Evolutionary conservation across 345 rosid genomes (phyloP).

Genomic region (Citropsis articulata): DNA sequence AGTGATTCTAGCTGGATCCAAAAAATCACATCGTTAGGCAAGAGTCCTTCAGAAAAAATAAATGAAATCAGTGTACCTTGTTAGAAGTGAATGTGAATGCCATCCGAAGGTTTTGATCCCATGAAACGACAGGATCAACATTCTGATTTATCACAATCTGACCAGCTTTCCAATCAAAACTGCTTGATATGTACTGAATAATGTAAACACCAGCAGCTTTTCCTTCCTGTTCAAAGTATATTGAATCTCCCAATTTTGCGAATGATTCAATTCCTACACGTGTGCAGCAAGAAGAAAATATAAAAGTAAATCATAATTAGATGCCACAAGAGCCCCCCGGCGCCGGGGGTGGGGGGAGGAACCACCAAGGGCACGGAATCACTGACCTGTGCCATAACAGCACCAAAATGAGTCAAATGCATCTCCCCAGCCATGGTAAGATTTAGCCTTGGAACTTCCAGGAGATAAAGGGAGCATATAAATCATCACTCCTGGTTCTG

Average conservation of each 20-base stretch:
- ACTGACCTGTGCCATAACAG: slow-evolving; percentile 54
- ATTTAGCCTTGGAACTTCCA: slow-evolving; percentile 44
- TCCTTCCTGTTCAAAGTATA: slow-evolving; percentile 81
- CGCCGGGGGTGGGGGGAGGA: no score
- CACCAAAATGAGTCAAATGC: slow-evolving; percentile 44
- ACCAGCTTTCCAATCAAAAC: slow-evolving; percentile 65
- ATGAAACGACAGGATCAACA: slow-evolving; percentile 65
- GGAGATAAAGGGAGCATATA: slow-evolving; percentile 50
- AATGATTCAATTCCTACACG: slow-evolving; percentile 79
- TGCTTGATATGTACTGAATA: slow-evolving; percentile 78
- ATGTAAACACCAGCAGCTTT: slow-evolving; percentile 62
- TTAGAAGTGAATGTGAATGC: slow-evolving; percentile 39
- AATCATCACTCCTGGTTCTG: slow-evolving; percentile 51
- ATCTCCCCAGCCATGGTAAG: slow-evolving; percentile 50
- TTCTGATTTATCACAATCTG: slow-evolving; percentile 50
- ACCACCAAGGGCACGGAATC: not conserved
- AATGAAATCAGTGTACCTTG: not conserved
- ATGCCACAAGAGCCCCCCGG: no score
- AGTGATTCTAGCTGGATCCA: no score
- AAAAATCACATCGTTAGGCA: no score
- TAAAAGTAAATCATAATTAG: no score
- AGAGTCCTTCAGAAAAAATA: no score
- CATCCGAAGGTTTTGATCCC: slow-evolving; percentile 61
- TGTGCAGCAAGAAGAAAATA: not conserved
- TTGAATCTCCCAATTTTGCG: slow-evolving; percentile 92